Percentiles rank a stretch among this genome's conserved stretches.
Evolutionary conservation across 2,329 filamentous ascomycete species (phyloP).

Genomic region (Chrysoporthe puriensis): DNA sequence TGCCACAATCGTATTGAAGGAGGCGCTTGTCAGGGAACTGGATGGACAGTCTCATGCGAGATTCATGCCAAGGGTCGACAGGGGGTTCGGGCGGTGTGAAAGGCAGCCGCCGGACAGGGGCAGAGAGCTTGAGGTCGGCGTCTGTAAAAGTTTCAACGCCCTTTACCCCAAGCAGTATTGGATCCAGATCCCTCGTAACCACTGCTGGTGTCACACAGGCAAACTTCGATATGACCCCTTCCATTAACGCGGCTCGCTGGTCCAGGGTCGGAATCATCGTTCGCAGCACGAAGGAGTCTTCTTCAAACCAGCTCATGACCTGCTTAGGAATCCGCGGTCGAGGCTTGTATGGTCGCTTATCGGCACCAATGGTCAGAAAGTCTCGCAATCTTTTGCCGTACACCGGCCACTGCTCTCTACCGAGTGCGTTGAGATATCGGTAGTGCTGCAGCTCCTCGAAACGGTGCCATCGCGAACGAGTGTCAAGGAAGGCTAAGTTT

Average conservation of each 20-base stretch:
- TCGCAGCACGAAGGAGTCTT: conserved; percentile 65
- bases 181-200: conserved; percentile 76
- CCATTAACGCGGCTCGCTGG: conserved; percentile 72
- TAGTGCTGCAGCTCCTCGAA: conserved; percentile 81
- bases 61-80: conserved; percentile 87
- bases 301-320: conserved; percentile 75
- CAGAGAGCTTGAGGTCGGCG: conserved; percentile 60
- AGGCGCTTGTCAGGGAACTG: conserved; percentile 96
- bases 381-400: conserved; percentile 83
- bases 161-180: conserved; percentile 65
- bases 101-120: conserved; percentile 57
- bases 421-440: conserved; percentile 78
- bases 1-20: conserved; percentile 97
- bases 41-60: conserved; percentile 89
- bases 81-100: conserved; percentile 61
- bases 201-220: conserved; percentile 90
- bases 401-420: conserved; percentile 78
- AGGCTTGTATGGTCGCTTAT: conserved; percentile 61
- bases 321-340: conserved; percentile 64
- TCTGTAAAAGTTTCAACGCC: conserved; percentile 62
- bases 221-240: conserved; percentile 81
- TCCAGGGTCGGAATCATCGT: conserved; percentile 75
- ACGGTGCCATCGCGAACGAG: conserved; percentile 67
- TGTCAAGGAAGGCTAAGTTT: conserved; percentile 74
- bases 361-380: conserved; percentile 67